These are phyloP conservation scores for Xylariaceae sp. DNA, from an alignment of 2,329 filamentous ascomycete genomes.

Conservation along the genomic window DNA sequence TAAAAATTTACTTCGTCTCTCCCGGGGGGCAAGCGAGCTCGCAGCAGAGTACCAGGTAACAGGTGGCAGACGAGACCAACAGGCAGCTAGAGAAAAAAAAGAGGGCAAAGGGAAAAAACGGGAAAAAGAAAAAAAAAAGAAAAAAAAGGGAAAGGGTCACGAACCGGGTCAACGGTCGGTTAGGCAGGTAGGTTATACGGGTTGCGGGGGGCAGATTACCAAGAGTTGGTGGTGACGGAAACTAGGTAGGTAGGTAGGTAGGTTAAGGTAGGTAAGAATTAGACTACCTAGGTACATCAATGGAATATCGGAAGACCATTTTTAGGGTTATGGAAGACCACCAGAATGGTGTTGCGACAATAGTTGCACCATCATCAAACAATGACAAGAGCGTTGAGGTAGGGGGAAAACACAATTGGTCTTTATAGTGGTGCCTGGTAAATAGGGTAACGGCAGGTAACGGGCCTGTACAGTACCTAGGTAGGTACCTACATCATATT, in stretches of 20 bases:
- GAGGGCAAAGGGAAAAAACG: background rate
- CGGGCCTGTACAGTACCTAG: background rate
- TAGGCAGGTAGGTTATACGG: background rate
- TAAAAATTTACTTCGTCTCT: slow-evolving; percentile 12
- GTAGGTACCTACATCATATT: no score
- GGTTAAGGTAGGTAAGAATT: no score
- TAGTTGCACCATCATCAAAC: slow-evolving; percentile 9
- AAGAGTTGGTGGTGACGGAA: background rate
- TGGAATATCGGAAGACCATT: background rate
- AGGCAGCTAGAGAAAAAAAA: slow-evolving; percentile 3
- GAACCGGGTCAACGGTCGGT: background rate
- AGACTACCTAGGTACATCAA: background rate
- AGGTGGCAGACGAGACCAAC: background rate
- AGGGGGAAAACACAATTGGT: slow-evolving; percentile 8
- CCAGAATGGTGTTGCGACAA: slow-evolving; percentile 8
- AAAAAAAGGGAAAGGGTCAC: background rate
- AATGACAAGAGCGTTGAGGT: slow-evolving; percentile 2
- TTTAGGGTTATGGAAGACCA: slow-evolving; percentile 2
- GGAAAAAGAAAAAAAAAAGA: background rate
- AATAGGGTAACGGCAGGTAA: background rate
- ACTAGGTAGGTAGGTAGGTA: background rate
- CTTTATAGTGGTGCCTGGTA: slow-evolving; percentile 4
- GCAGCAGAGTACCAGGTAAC: slow-evolving; percentile 1
- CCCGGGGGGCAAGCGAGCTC: slow-evolving; percentile 3
- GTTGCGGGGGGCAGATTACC: background rate